A percentile compares a stretch with the other conserved stretches of the same genome.
Conservation (phyloP, 805 yeast species). For the Spathaspora passalidarum region DNA sequence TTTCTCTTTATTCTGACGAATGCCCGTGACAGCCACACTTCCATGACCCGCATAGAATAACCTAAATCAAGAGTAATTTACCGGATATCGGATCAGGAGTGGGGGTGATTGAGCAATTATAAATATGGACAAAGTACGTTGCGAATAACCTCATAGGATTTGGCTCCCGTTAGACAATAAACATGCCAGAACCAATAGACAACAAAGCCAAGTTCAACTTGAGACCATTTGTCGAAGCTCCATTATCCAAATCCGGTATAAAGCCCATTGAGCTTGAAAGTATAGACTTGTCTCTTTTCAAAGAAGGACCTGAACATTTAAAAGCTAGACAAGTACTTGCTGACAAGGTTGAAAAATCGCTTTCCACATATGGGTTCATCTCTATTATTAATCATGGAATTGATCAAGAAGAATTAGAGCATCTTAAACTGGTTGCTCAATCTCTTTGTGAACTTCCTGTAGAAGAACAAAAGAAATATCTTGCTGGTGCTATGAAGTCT, state of each 20-base stretch:
- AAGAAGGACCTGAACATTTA: constrained; percentile 32
- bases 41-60: not conserved
- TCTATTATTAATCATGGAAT: constrained; percentile 42
- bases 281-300: constrained; percentile 33
- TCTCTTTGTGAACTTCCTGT: constrained; percentile 38
- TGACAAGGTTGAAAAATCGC: constrained; percentile 33
- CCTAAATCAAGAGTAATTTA: not conserved
- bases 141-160: too few species aligned
- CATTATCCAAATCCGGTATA: constrained; percentile 14
- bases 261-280: constrained; percentile 28
- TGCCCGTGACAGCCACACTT: not conserved
- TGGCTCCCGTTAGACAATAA: too few species aligned
- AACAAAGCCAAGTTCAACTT: constrained; percentile 22
- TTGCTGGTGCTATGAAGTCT: constrained; percentile 38
- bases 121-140: not conserved
- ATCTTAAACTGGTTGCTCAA: constrained; percentile 40
- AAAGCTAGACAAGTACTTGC: constrained; percentile 32
- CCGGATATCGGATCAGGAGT: not conserved
- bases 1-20: not conserved
- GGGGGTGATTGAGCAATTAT: not conserved
- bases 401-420: constrained; percentile 25
- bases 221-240: constrained; percentile 25
- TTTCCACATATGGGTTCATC: constrained; percentile 44
- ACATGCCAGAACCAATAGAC: constrained; percentile 4
- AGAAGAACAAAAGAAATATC: constrained; percentile 32